Conservation (phyloP, 352 stramenopile genomes). For the Phytophthora lateralis region DNA sequence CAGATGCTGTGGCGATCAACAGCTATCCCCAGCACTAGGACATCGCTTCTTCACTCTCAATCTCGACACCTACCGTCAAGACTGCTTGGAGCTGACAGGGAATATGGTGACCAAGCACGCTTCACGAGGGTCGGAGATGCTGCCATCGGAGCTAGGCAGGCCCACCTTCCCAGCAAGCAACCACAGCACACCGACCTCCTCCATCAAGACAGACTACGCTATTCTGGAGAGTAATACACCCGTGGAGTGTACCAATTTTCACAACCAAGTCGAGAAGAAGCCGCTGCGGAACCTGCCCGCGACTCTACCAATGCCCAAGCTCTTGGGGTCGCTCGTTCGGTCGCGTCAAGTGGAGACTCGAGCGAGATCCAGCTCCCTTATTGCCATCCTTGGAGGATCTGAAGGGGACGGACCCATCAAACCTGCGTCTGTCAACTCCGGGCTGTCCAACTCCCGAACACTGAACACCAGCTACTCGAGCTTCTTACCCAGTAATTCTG, state of each 20-base stretch:
- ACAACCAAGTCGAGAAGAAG: conserved; percentile 16
- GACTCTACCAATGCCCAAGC: conserved; percentile 22
- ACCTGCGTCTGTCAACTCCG: conserved; percentile 1
- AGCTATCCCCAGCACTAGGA: conserved; percentile 3
- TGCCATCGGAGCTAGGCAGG: not conserved
- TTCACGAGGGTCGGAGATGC: conserved; percentile 3
- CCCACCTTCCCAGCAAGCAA: not conserved
- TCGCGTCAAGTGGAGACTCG: conserved; percentile 10
- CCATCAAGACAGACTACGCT: conserved; percentile 20
- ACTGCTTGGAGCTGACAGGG: not conserved
- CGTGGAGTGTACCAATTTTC: conserved; percentile 25
- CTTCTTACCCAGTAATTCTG: conserved; percentile 37
- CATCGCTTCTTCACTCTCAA: conserved; percentile 1
- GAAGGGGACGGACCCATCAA: not conserved
- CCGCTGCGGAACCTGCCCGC: not conserved
- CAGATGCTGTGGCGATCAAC: conserved; percentile 1
- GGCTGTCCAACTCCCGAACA: conserved; percentile 1
- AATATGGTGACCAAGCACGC: conserved; percentile 15
- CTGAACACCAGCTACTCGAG: conserved; percentile 20
- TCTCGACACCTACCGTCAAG: not conserved
- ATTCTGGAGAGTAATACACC: conserved; percentile 32
- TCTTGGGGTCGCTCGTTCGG: conserved; percentile 19
- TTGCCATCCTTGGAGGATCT: conserved; percentile 21
- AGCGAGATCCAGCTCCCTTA: conserved; percentile 7
- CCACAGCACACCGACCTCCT: conserved; percentile 6